Conservation (phyloP, 164 flowering plant genomes). For the Hamamelis virginiana region DNA sequence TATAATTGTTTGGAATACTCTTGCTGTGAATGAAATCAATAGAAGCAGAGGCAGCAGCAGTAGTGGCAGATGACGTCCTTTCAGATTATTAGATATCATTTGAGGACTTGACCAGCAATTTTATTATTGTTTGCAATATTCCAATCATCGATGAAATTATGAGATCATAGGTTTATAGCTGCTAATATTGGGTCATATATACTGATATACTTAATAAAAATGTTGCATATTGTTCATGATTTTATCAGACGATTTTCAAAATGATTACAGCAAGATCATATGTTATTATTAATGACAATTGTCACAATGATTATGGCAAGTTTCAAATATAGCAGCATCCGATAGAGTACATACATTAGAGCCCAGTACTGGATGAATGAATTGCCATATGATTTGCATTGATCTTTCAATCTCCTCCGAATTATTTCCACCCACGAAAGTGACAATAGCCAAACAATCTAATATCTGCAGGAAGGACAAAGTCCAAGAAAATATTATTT, state of each 20-base stretch:
- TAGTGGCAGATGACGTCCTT: neutral
- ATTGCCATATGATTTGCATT: slow-evolving; percentile 20
- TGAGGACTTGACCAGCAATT: neutral
- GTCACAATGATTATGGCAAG: neutral
- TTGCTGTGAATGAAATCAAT: no score
- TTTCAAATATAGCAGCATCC: neutral
- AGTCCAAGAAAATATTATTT: neutral
- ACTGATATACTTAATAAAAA: neutral
- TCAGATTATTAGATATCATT: neutral
- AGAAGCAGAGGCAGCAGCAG: neutral
- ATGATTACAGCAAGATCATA: neutral
- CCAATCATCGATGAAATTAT: neutral
- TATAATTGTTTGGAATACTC: no score
- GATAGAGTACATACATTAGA: slow-evolving; percentile 5
- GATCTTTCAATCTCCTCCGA: slow-evolving; percentile 13
- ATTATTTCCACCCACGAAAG: slow-evolving; percentile 17
- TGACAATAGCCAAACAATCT: slow-evolving; percentile 17
- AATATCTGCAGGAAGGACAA: slow-evolving; percentile 3
- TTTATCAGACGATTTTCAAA: no score
- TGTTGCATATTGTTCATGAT: no score
- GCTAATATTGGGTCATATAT: no score
- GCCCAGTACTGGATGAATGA: neutral
- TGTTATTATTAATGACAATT: no score
- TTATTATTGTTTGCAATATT: neutral
- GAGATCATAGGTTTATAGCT: neutral